Evolutionary conservation across 106 monocot genomes (phyloP).

Genomic region (Apostasia ramifera): DNA sequence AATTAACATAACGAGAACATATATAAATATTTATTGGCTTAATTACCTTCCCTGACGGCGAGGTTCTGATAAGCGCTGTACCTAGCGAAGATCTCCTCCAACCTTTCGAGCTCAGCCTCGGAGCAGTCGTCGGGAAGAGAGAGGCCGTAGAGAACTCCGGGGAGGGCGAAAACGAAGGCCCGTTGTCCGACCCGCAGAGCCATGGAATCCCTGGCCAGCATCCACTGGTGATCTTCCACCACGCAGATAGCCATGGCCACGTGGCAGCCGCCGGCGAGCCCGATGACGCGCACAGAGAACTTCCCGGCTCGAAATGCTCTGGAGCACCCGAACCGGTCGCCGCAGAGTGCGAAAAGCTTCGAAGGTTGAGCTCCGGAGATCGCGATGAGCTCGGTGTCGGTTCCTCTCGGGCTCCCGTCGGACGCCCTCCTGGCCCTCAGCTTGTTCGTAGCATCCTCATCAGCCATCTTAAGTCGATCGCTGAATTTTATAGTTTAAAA

Average conservation of each 20-base stretch:
- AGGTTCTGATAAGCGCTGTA: slow-evolving; percentile 39
- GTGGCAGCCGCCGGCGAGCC: slow-evolving; percentile 2
- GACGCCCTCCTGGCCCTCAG: slow-evolving; percentile 18
- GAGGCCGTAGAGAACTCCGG: slow-evolving; percentile 41
- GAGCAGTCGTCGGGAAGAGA: slow-evolving; percentile 2
- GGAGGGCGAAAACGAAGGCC: slow-evolving; percentile 28
- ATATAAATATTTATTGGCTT: neutral
- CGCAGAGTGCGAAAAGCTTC: slow-evolving; percentile 26
- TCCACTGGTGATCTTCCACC: slow-evolving; percentile 49
- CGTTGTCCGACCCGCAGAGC: slow-evolving; percentile 12
- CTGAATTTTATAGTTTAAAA: no score
- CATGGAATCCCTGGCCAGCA: slow-evolving; percentile 33
- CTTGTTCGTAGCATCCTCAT: neutral
- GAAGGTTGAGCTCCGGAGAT: slow-evolving; percentile 5
- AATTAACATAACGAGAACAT: no score
- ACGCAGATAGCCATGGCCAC: slow-evolving; percentile 29
- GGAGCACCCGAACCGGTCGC: slow-evolving; percentile 14
- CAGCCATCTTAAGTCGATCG: no score
- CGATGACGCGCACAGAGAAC: slow-evolving; percentile 25
- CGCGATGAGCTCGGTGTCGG: slow-evolving; percentile 35
- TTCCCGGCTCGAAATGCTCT: slow-evolving; percentile 22
- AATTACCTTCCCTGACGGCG: slow-evolving; percentile 9
- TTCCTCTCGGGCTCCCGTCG: slow-evolving; percentile 20
- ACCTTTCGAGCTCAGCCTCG: neutral
- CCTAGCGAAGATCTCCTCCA: slow-evolving; percentile 24